Conservation (phyloP, 2,329 filamentous ascomycete genomes). For the Aspergillus alliaceus region DNA sequence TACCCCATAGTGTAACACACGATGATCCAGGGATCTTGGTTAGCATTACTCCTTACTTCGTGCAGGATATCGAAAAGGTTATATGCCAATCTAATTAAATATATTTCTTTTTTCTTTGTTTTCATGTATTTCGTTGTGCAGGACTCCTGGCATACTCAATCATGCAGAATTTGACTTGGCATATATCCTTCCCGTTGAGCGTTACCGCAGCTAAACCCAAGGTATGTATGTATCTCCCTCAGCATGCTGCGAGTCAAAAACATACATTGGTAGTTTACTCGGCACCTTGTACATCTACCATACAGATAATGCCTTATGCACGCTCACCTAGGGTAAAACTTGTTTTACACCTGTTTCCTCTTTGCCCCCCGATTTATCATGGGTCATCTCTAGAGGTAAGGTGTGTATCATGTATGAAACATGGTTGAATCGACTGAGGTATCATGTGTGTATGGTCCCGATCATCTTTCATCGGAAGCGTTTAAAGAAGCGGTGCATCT, state of each 20-base stretch:
- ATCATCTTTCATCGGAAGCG: background rate
- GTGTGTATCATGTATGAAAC: slow-evolving; percentile 2
- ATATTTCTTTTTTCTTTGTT: background rate
- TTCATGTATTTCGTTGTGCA: background rate
- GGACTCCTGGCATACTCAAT: background rate
- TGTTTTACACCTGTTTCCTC: background rate
- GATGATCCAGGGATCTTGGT: background rate
- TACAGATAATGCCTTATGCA: background rate
- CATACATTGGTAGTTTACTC: background rate
- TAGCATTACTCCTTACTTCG: slow-evolving; percentile 1
- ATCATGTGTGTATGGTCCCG: too few species aligned
- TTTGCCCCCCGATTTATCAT: background rate
- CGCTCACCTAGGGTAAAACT: background rate
- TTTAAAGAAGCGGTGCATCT: background rate
- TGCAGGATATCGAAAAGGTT: slow-evolving; percentile 3
- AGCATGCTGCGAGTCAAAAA: background rate
- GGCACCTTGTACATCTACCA: background rate
- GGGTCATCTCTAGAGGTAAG: background rate
- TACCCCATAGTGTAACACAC: background rate
- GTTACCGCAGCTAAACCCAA: background rate
- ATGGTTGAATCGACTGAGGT: background rate
- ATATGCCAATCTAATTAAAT: background rate
- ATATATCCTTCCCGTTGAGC: background rate
- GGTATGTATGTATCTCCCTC: background rate
- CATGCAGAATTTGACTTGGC: background rate